Base-by-base conservation (phyloP, 2,329 filamentous ascomycete species). In the Dactylellina leptospora region DNA sequence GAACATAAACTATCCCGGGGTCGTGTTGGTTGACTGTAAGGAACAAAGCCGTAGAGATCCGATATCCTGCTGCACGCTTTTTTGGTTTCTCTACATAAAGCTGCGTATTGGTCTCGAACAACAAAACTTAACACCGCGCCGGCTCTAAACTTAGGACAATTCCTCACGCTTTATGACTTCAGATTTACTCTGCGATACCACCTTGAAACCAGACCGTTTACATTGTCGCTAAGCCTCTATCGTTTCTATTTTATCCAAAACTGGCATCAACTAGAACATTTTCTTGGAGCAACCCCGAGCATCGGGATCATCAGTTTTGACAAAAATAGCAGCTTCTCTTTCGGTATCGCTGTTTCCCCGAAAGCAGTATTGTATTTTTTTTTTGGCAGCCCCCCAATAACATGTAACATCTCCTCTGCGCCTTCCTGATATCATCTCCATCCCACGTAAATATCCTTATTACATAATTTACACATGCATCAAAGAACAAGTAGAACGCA, bases 391-490 rank as follows among this genome's bases (percentile, higher is more conserved):
- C 9, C 28, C 30, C 36, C 33, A 10, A 44, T 44, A 44, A 28
- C 33, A 28, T 25, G 2, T 6, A 11, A 2, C 33, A 28, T 23
- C 18, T 28, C 47, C 22, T 23, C 11, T 23, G 6, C 10, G 28
- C 45, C 45, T 51, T 61, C 58, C 30, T 22, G 22, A 38, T 50
- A 36, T 30, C 30, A 9, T 40, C 13, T 11, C 36, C 22, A 61
- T 53, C 33, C 58, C 44, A 40, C 33, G 20, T 40, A 40, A 30
- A 51, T 30, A 44, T 44, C 16, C n/a, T 27, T 61, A 51, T 61
- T 53, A 53, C 45, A 61, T 61, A 51, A 51, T 53, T 36, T 20
- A 22, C 16, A 4, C 13, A n/a, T 1, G 8, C 18, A 5, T 4
- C 36, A 40, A n/a, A 40, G 36, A 40, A 33, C 13, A 11, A 40